Evolutionary conservation across 345 rosid species (phyloP).

Genomic region (Ricinus communis): DNA sequence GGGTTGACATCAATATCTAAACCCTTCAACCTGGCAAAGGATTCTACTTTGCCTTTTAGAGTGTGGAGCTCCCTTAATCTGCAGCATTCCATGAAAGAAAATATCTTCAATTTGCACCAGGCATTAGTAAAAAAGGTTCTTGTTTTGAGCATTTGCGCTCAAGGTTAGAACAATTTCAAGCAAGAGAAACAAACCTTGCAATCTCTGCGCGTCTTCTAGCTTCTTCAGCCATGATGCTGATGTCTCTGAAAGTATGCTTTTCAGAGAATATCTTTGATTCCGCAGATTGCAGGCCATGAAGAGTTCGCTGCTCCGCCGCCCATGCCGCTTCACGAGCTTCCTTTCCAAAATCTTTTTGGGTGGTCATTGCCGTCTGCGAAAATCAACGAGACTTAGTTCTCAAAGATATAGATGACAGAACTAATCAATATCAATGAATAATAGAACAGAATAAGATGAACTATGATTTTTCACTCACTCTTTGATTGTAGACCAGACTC

Average conservation of each 20-base stretch:
- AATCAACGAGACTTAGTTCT: background rate
- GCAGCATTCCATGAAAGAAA: slow-evolving; percentile 1
- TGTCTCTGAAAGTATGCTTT: slow-evolving; percentile 47
- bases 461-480: slow-evolving; percentile 42
- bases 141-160: too few relatives aligned
- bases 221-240: slow-evolving; percentile 55
- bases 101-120: too few relatives aligned
- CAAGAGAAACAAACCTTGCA: slow-evolving; percentile 40
- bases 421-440: background rate
- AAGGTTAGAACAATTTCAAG: background rate
- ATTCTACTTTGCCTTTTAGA: slow-evolving; percentile 63
- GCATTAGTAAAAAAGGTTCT: background rate
- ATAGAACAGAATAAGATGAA: background rate
- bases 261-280: slow-evolving; percentile 41
- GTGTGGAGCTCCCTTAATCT: slow-evolving; percentile 65
- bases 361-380: slow-evolving; percentile 52
- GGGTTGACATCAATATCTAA: slow-evolving; percentile 61
- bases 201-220: slow-evolving; percentile 66
- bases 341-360: slow-evolving; percentile 60
- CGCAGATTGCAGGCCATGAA: slow-evolving; percentile 44
- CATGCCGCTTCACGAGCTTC: slow-evolving; percentile 59
- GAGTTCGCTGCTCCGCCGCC: slow-evolving; percentile 64
- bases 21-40: slow-evolving; percentile 57
- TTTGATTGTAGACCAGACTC: slow-evolving; percentile 57
- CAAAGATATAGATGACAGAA: background rate